These are phyloP conservation scores for Orbilia ellipsospora DNA, from an alignment of 2,329 filamentous ascomycete species.

Conservation along the genomic window DNA sequence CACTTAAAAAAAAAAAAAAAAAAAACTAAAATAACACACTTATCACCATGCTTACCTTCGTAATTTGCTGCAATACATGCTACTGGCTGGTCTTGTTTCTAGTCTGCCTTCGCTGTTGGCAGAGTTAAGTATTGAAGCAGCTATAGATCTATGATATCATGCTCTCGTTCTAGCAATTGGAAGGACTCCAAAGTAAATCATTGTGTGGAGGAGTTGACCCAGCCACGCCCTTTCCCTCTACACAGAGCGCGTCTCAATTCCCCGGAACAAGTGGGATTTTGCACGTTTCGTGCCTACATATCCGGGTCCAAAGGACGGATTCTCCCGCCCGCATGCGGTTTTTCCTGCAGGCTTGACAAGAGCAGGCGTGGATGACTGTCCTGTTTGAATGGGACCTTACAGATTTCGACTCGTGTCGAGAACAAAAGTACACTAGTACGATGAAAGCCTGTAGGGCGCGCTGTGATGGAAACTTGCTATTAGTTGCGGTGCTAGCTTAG, in stretches of 20 bases:
- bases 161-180: too few species aligned
- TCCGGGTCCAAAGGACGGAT: slow-evolving; percentile 31
- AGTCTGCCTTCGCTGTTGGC: too few species aligned
- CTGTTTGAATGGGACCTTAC: slow-evolving; percentile 7
- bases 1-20: too few species aligned
- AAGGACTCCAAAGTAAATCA: too few species aligned
- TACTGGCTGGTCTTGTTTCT: too few species aligned
- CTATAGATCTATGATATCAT: too few species aligned
- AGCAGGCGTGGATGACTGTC: slow-evolving; percentile 10
- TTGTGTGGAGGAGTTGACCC: not conserved
- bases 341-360: slow-evolving; percentile 37
- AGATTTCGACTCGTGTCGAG: not conserved
- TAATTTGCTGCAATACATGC: too few species aligned
- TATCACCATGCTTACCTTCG: too few species aligned
- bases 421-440: not conserved
- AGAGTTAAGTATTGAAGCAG: too few species aligned
- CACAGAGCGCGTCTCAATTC: slow-evolving; percentile 22
- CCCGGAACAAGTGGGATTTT: slow-evolving; percentile 24
- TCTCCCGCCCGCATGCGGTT: slow-evolving; percentile 33
- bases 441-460: not conserved
- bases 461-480: not conserved
- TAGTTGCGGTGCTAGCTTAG: not conserved
- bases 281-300: slow-evolving; percentile 11
- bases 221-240: slow-evolving; percentile 24
- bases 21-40: too few species aligned